Evolutionary conservation across 805 yeast species (phyloP).

Genomic region (Cephaloascus albidus): DNA sequence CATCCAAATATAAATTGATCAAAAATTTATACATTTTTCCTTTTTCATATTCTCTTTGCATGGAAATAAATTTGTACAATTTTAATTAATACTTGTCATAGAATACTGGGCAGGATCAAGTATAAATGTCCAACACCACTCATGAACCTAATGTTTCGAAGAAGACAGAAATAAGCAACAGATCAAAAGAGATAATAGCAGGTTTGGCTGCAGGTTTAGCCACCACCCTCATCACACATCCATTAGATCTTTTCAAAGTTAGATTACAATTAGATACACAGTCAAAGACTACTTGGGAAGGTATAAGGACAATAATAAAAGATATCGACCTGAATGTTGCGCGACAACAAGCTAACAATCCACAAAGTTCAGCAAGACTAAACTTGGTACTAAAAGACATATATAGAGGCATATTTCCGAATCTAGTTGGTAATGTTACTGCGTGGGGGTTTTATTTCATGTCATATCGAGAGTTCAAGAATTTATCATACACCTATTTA

Average conservation of each 20-base stretch:
- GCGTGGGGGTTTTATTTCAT: slow-evolving; percentile 90
- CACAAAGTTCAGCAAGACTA: slow-evolving; percentile 4
- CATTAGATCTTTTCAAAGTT: slow-evolving; percentile 78
- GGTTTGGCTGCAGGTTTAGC: slow-evolving; percentile 77
- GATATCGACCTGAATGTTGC: slow-evolving; percentile 3
- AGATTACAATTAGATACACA: slow-evolving; percentile 60
- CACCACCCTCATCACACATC: slow-evolving; percentile 80
- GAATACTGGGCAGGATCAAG: background rate
- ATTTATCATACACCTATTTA: slow-evolving; percentile 11
- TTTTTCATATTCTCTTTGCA: too few relatives aligned
- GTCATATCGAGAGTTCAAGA: slow-evolving; percentile 58
- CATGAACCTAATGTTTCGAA: background rate
- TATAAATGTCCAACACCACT: background rate
- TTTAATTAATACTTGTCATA: background rate
- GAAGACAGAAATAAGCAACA: slow-evolving; percentile 3
- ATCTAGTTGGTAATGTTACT: slow-evolving; percentile 70
- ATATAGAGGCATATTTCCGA: slow-evolving; percentile 77
- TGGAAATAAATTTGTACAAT: too few relatives aligned
- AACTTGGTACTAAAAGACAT: slow-evolving; percentile 14
- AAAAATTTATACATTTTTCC: too few relatives aligned
- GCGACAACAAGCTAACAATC: background rate
- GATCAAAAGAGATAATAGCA: slow-evolving; percentile 49
- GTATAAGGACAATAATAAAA: slow-evolving; percentile 12
- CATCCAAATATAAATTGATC: too few relatives aligned
- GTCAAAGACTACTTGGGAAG: slow-evolving; percentile 15